Percentiles rank a stretch among this genome's conserved stretches.
phyloP scores from a whole-genome alignment of 2,329 filamentous ascomycete genomes.

The Aspergillus sp. region DNA sequence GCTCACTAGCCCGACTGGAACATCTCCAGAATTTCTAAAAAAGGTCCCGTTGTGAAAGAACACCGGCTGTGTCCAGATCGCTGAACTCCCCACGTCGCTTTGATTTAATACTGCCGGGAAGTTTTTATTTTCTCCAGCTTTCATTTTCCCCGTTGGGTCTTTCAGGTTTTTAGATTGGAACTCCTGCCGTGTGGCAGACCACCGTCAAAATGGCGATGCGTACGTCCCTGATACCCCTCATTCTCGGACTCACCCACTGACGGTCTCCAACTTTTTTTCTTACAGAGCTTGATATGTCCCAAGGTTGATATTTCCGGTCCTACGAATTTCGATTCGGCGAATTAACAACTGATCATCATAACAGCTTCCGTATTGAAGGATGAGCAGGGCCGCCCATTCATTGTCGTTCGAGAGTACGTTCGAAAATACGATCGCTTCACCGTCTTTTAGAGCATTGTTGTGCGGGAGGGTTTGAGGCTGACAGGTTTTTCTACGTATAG shows the following conservation, averaged over 20 bases:
- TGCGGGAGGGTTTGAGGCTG: conserved; percentile 12
- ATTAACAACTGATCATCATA: conserved; percentile 14
- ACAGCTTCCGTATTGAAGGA: conserved; percentile 81
- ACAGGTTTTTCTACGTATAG: conserved; percentile 43
- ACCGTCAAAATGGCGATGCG: conserved; percentile 45
- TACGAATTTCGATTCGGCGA: conserved; percentile 11
- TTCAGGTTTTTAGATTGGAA: conserved; percentile 7
- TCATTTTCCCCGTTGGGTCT: conserved; percentile 5
- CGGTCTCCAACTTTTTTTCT: conserved; percentile 9
- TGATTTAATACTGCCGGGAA: conserved; percentile 6
- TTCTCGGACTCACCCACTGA: conserved; percentile 18
- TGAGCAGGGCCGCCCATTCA: conserved; percentile 95
- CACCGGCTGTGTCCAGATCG: conserved; percentile 12
- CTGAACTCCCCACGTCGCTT: conserved; percentile 17
- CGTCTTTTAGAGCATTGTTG: neutral
- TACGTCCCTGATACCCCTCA: conserved; percentile 38
- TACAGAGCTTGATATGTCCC: conserved; percentile 45
- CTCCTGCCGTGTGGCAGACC: conserved; percentile 28
- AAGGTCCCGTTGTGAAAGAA: conserved; percentile 12
- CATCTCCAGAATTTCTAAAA: conserved; percentile 32
- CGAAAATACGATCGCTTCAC: conserved; percentile 6
- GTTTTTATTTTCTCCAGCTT: conserved; percentile 7
- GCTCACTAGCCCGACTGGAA: conserved; percentile 34
- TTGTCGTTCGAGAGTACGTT: conserved; percentile 92
- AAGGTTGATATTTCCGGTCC: conserved; percentile 29